Base-by-base conservation (phyloP, 306 rosid genomes). In the Potentilla sterilis region DNA sequence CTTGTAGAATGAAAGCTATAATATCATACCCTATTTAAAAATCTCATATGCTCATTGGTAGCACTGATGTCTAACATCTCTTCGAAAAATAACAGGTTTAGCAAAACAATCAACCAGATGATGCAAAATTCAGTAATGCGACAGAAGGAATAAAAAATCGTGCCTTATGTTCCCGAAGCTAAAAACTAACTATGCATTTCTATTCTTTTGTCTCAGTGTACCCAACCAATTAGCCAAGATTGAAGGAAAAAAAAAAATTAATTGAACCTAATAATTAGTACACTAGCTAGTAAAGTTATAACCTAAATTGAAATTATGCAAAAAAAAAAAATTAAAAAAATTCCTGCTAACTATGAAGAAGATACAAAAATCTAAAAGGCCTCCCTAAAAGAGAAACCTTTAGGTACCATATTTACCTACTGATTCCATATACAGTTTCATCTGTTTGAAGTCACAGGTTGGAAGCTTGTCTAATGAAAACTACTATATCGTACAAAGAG, bases 61-160 rank as follows among this genome's bases (percentile, higher is more conserved):
- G 10, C 41, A 69, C 3, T 32, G 42, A 47, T 7, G 13, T 47
- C 59, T 21, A 69, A 8, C 14, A 28, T 16, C 18, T 16, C 34
- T 75, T 28, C 5, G 0, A 35, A 19, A 48, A 8, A 49, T n/a
- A 44, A 75, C 16, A 35, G 51, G n/a, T 49, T 22, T 6, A 65
- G 35, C 63, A 75, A 65, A 9, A 18, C 42, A 75, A 65, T 48
- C 62, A 75, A 28, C 28, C 28, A 28, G 35, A 14, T 64, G 19
- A 75, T 63, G 66, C 38, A 72, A n/a, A 13, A 54, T 54, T 51
- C 4, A 9, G 38, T n/a, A 65, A 28, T 4, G 14, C 46, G 2
- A 64, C 37, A 64, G 46, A 64, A 16, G 43, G 40, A 61, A 13
- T 32, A 24, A 21, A 62, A 28, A 28, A 28, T 28, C 28, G 28